These are phyloP conservation scores for Craterostigma plantagineum DNA, from an alignment of 257 asterid genomes.

Conservation along the genomic window DNA sequence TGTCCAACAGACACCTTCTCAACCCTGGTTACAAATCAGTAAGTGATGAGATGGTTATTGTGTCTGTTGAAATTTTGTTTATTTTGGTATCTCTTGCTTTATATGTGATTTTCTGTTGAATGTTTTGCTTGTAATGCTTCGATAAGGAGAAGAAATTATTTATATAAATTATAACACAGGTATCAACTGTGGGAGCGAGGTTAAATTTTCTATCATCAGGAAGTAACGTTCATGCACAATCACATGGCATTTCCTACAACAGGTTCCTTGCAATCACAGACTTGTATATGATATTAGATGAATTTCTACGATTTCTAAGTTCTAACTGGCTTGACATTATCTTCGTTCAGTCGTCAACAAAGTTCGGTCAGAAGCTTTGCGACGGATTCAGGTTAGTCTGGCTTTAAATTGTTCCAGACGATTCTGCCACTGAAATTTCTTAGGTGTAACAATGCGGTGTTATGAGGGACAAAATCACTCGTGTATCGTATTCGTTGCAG, in stretches of 20 bases:
- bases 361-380: constrained; percentile 32
- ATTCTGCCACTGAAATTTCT: too few relatives aligned
- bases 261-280: constrained; percentile 11
- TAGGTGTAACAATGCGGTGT: too few relatives aligned
- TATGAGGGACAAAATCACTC: too few relatives aligned
- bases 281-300: too few relatives aligned
- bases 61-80: constrained; percentile 1
- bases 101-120: constrained; percentile 8
- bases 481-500: too few relatives aligned
- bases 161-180: constrained; percentile 31
- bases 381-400: constrained; percentile 49
- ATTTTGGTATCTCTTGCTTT: constrained; percentile 5
- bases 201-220: constrained; percentile 28
- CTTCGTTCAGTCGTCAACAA: constrained; percentile 25
- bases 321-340: constrained; percentile 10
- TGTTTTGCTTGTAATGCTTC: constrained; percentile 5
- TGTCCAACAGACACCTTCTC: constrained; percentile 16
- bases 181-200: constrained; percentile 16
- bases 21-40: constrained; percentile 16
- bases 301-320: not conserved
- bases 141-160: constrained; percentile 6
- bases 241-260: constrained; percentile 22
- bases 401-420: too few relatives aligned
- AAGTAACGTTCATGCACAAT: constrained; percentile 19
- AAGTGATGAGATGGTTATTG: constrained; percentile 19